phyloP scores from a whole-genome alignment of 1,284 basidiomycete genomes.

The Rhodotorula sp. region DNA sequence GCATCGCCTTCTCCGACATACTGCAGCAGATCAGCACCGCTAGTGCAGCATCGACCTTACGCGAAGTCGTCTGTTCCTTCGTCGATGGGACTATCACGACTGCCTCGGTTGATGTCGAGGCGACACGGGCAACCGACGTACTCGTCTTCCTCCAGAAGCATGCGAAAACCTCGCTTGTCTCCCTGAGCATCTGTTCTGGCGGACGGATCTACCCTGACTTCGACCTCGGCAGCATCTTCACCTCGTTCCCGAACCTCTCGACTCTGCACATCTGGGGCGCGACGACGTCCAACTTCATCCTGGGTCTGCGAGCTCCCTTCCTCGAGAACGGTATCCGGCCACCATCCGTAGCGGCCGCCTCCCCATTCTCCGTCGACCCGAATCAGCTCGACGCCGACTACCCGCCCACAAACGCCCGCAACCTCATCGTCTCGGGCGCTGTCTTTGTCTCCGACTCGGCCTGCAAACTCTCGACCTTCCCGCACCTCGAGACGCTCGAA shows the following conservation, averaged over 20 bases:
- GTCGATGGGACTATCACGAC: constrained; percentile 24
- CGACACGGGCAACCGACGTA: background rate
- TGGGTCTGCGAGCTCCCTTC: constrained; percentile 17
- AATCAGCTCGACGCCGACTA: background rate
- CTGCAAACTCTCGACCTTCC: constrained; percentile 20
- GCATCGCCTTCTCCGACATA: background rate
- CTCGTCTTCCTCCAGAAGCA: constrained; percentile 14
- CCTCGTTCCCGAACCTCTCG: constrained; percentile 8
- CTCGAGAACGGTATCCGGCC: background rate
- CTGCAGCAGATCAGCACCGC: background rate
- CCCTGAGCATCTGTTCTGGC: constrained; percentile 4
- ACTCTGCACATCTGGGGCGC: constrained; percentile 14
- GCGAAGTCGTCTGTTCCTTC: constrained; percentile 26
- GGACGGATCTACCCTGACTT: constrained; percentile 25
- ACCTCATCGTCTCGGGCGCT: constrained; percentile 9
- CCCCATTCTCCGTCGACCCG: background rate
- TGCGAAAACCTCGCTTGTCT: background rate
- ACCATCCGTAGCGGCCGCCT: background rate
- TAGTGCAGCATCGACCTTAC: background rate
- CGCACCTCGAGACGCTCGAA: constrained; percentile 21
- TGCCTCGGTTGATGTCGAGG: constrained; percentile 8
- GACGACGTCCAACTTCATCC: constrained; percentile 14
- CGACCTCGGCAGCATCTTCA: constrained; percentile 13
- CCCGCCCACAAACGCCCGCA: background rate
- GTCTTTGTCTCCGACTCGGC: constrained; percentile 16